These are phyloP conservation scores for Licmophora abbreviata DNA, from an alignment of 108 stramenopile genomes.

Conservation along the genomic window DNA sequence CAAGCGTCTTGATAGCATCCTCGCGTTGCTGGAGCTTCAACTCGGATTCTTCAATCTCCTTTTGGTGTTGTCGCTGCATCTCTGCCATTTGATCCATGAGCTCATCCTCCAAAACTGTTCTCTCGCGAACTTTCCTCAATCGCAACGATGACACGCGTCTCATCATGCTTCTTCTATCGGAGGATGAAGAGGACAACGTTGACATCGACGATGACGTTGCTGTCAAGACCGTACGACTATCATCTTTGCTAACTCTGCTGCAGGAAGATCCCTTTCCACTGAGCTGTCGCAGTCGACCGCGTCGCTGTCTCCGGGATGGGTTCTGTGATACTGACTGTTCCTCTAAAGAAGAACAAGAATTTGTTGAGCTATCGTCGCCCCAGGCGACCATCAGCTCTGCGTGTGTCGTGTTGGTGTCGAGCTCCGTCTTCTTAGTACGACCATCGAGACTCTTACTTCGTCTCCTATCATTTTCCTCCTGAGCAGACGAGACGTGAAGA, in stretches of 20 bases:
- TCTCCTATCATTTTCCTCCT: too few relatives aligned
- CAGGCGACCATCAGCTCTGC: neutral
- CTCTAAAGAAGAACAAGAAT: neutral
- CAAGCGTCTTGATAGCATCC: conserved; percentile 2
- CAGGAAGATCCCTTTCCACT: neutral
- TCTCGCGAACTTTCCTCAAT: too few relatives aligned
- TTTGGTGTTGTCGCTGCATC: neutral
- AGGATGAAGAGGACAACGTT: neutral
- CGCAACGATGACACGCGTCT: too few relatives aligned
- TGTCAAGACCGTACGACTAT: neutral
- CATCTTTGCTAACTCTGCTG: neutral
- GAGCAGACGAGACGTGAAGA: too few relatives aligned
- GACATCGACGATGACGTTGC: neutral
- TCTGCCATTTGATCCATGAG: neutral
- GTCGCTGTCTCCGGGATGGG: too few relatives aligned
- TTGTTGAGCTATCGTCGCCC: neutral
- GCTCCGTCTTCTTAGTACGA: neutral
- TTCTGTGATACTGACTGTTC: neutral
- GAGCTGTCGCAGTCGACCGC: too few relatives aligned
- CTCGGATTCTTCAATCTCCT: neutral
- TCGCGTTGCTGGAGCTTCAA: conserved; percentile 1
- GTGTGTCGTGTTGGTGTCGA: too few relatives aligned
- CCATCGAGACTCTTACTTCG: neutral
- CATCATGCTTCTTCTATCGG: too few relatives aligned
- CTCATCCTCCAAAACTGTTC: neutral